Evolutionary conservation across 2,329 filamentous ascomycete genomes (phyloP).

Genomic region (Knufia fluminis): DNA sequence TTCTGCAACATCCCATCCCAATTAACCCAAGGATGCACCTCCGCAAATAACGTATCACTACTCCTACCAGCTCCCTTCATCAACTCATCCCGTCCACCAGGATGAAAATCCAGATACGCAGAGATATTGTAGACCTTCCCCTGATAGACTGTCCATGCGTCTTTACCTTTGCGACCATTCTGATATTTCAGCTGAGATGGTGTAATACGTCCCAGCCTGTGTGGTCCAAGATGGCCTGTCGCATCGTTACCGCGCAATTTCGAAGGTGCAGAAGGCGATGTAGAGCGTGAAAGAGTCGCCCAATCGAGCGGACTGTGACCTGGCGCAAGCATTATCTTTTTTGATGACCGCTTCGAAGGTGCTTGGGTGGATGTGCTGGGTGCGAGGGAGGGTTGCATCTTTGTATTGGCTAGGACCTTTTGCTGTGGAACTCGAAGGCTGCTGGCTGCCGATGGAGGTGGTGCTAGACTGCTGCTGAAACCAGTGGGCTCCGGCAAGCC

Average conservation of each 20-base stretch:
- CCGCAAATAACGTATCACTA: slow-evolving; percentile 51
- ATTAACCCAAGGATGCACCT: slow-evolving; percentile 59
- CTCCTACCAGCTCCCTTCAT: slow-evolving; percentile 59
- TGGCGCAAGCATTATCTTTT: slow-evolving; percentile 67
- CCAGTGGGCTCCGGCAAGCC: background rate
- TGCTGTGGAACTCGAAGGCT: slow-evolving; percentile 31
- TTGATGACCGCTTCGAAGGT: slow-evolving; percentile 39
- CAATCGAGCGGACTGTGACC: slow-evolving; percentile 94
- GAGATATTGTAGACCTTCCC: slow-evolving; percentile 92
- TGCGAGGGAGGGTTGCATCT: slow-evolving; percentile 18
- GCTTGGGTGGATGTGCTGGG: slow-evolving; percentile 37
- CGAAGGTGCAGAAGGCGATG: slow-evolving; percentile 40
- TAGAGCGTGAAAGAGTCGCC: slow-evolving; percentile 59
- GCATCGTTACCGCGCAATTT: slow-evolving; percentile 51
- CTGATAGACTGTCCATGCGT: slow-evolving; percentile 84
- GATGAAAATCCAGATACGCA: slow-evolving; percentile 83
- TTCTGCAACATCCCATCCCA: slow-evolving; percentile 58
- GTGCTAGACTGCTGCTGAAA: slow-evolving; percentile 29
- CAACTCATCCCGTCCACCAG: slow-evolving; percentile 60
- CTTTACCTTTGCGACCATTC: slow-evolving; percentile 72
- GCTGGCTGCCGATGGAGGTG: slow-evolving; percentile 37
- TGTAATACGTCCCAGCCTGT: slow-evolving; percentile 60
- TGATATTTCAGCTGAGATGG: slow-evolving; percentile 68
- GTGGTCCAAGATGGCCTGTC: slow-evolving; percentile 39
- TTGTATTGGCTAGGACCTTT: slow-evolving; percentile 19